Base-by-base conservation (phyloP, 108 stramenopile genomes). In the Pseudonitzschia pungens region DNA sequence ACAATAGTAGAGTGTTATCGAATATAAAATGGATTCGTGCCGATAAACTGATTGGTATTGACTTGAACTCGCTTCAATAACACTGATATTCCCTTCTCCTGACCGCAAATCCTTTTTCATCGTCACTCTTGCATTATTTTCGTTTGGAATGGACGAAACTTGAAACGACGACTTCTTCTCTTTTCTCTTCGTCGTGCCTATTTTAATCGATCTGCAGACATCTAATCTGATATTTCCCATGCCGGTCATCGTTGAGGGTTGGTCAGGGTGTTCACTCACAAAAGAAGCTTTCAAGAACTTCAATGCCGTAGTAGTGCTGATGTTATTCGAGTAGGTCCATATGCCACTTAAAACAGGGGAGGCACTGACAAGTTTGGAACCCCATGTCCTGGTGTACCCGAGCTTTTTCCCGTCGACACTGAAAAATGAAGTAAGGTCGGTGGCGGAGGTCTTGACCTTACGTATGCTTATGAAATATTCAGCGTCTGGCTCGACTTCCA, bases 391-490 rank as follows among this genome's bases (percentile, higher is more conserved):
- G 8, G 15, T 31, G n/a, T 57, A 57, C 8, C 60, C 60, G 9
- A 62, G 60, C 15, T 20, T 20, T 48, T 48, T 48, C 16, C 45
- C 60, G 0, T 62, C 60, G 7, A 62, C 32, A 12, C 29, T n/a
- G 4, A 62, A 36, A 4, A 0, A 15, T 9, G 12, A 62, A 14
- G 14, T n/a, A 36, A 62, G 60, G 5, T 0, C 32, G 29, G 60
- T 40, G 11, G 60, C 5, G 14, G 68, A 58, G 4, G 48, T 44
- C 15, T 64, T 66, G 14, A 68, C 27, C 28, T 67, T 29, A 24
- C 64, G 36, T 28, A 56, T 14, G 59, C 43, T 16, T 50, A 65
- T 26, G 82, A 71, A 65, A 77, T 68, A 68, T 52, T 68, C 66
- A 20, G 66, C 66, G 31, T 68, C 66, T 6, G 66, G 66, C 45